These are phyloP conservation scores for Pseudonitzschia pungens DNA, from an alignment of 108 stramenopile species.

Conservation along the genomic window DNA sequence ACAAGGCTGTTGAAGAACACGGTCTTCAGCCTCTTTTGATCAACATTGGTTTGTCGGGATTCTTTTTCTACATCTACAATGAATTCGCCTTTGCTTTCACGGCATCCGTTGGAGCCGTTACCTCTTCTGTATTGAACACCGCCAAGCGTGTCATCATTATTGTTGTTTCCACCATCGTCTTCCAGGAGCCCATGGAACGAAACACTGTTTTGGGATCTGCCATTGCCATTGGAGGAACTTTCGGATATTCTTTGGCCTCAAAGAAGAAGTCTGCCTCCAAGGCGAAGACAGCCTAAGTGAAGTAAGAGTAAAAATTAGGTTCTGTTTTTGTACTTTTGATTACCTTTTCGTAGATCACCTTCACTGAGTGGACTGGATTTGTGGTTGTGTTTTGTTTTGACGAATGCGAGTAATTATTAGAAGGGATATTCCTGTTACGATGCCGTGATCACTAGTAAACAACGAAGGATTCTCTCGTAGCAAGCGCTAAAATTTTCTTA, in stretches of 20 bases:
- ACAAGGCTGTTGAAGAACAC: slow-evolving; percentile 57
- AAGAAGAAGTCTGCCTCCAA: slow-evolving; percentile 35
- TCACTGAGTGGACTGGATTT: too few species aligned
- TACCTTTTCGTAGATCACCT: background rate
- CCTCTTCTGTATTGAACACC: slow-evolving; percentile 85
- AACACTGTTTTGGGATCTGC: slow-evolving; percentile 86
- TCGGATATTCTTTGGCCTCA: slow-evolving; percentile 75
- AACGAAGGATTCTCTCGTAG: too few species aligned
- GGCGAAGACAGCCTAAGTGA: background rate
- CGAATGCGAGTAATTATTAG: too few species aligned
- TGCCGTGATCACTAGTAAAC: too few species aligned
- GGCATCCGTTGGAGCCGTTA: slow-evolving; percentile 80
- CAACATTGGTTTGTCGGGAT: slow-evolving; percentile 80
- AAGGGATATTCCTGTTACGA: too few species aligned
- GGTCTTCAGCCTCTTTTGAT: slow-evolving; percentile 53
- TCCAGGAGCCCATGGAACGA: slow-evolving; percentile 82
- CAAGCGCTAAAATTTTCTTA: too few species aligned
- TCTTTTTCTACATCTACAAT: slow-evolving; percentile 97
- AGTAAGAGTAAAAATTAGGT: background rate
- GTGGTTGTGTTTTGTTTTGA: too few species aligned
- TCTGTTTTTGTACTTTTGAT: background rate
- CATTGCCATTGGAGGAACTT: slow-evolving; percentile 80
- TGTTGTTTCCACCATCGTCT: slow-evolving; percentile 78
- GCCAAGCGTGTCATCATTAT: slow-evolving; percentile 92
- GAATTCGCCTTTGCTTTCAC: slow-evolving; percentile 95